phyloP scores from a whole-genome alignment of 2,329 filamentous ascomycete genomes.

The Exophiala calicioides region DNA sequence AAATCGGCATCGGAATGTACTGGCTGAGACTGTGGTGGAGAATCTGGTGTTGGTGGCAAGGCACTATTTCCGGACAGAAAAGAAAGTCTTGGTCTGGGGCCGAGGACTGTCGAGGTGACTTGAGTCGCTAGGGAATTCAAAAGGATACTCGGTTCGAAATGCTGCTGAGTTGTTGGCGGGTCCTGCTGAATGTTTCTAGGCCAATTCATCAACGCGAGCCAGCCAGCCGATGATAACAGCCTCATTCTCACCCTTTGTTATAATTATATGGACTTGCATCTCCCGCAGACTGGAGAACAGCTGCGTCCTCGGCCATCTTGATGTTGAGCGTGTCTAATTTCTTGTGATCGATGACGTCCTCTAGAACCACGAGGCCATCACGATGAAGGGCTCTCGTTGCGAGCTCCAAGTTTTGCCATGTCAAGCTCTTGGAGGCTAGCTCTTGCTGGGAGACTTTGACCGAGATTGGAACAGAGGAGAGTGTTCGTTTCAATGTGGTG shows the following conservation, averaged over 20 bases:
- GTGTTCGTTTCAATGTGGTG: no score
- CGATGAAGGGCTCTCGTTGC: slow-evolving; percentile 54
- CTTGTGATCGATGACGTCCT: slow-evolving; percentile 53
- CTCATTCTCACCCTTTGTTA: slow-evolving; percentile 60
- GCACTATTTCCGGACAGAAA: slow-evolving; percentile 62
- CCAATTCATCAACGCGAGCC: slow-evolving; percentile 52
- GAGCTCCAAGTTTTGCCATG: slow-evolving; percentile 54
- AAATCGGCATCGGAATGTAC: slow-evolving; percentile 64
- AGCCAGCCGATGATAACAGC: no score
- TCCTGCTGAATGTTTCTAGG: slow-evolving; percentile 59
- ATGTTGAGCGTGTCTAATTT: slow-evolving; percentile 58
- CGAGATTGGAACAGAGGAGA: no score
- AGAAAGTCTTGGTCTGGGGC: slow-evolving; percentile 57
- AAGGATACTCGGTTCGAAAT: slow-evolving; percentile 13
- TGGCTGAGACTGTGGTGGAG: slow-evolving; percentile 50
- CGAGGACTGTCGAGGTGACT: slow-evolving; percentile 53
- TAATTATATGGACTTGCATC: slow-evolving; percentile 63
- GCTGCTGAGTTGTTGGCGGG: not conserved
- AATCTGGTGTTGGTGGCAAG: slow-evolving; percentile 51
- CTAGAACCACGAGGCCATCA: slow-evolving; percentile 60
- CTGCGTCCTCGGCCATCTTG: slow-evolving; percentile 62
- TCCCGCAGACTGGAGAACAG: slow-evolving; percentile 51
- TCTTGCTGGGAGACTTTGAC: slow-evolving; percentile 4
- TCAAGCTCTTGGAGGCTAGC: slow-evolving; percentile 10
- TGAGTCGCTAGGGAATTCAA: slow-evolving; percentile 48